Evolutionary conservation across 1,139 yeast genomes (phyloP).

Genomic region (Neolecta irregularis): DNA sequence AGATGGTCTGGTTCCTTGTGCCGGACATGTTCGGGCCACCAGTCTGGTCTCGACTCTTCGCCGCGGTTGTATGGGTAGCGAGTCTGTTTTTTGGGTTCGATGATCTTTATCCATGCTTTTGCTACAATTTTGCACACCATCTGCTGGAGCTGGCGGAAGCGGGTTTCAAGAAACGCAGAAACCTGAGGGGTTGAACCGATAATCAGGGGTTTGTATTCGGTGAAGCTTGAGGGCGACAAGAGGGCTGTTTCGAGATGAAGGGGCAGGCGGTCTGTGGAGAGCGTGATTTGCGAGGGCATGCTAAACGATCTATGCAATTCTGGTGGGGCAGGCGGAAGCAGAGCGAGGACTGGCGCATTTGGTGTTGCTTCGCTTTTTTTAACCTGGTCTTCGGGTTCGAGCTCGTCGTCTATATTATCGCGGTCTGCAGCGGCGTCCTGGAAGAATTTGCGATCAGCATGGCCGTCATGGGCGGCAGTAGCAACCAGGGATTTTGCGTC

Average conservation of each 20-base stretch:
- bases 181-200: slow-evolving; percentile 12
- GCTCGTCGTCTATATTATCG: not conserved
- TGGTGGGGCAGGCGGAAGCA: no score
- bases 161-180: slow-evolving; percentile 13
- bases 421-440: not conserved
- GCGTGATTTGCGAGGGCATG: not conserved
- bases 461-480: not conserved
- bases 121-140: slow-evolving; percentile 45
- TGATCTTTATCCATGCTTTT: slow-evolving; percentile 48
- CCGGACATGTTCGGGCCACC: slow-evolving; percentile 54
- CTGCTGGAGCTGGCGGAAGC: slow-evolving; percentile 31
- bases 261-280: not conserved
- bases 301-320: not conserved
- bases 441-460: no score
- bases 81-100: slow-evolving; percentile 57
- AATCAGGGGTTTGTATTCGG: slow-evolving; percentile 12
- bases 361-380: not conserved
- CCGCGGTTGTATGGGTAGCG: slow-evolving; percentile 45
- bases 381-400: not conserved
- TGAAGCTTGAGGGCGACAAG: not conserved
- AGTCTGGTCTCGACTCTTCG: slow-evolving; percentile 36
- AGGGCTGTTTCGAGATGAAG: not conserved
- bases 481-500: slow-evolving; percentile 10
- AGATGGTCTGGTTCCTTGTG: slow-evolving; percentile 62
- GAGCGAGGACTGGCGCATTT: no score